phyloP scores from a whole-genome alignment of 2,329 filamentous ascomycete species.

The Sordariomycetes sp. region DNA sequence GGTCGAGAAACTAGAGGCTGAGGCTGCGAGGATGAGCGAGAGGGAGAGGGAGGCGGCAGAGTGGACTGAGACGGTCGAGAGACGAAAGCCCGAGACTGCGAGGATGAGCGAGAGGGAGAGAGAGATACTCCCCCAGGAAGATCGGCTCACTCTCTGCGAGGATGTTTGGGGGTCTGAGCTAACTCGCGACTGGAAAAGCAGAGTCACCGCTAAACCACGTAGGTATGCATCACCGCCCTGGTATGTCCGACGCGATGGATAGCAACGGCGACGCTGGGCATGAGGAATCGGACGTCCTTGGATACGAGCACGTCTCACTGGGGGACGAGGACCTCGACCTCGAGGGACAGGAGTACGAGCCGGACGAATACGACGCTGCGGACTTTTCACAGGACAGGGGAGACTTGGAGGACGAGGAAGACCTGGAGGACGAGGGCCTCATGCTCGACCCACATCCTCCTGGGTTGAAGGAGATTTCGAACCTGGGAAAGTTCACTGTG shows the following conservation, averaged over 20 bases:
- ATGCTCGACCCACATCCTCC: conserved; percentile 41
- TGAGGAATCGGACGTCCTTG: conserved; percentile 19
- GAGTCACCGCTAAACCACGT: conserved; percentile 1
- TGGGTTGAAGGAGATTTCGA: conserved; percentile 73
- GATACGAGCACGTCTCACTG: conserved; percentile 15
- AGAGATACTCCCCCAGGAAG: background rate
- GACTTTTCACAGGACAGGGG: conserved; percentile 11
- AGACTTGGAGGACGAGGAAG: conserved; percentile 24
- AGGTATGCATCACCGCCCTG: background rate
- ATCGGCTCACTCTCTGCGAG: background rate
- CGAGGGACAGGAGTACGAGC: conserved; percentile 9
- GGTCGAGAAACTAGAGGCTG: background rate
- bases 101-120: background rate
- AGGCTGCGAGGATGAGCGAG: too few species aligned
- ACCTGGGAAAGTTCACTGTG: conserved; percentile 73
- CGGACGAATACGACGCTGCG: conserved; percentile 9
- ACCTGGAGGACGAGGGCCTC: conserved; percentile 22
- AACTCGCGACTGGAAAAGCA: background rate
- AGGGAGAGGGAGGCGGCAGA: too few species aligned
- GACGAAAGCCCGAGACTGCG: too few species aligned
- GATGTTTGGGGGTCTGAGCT: background rate
- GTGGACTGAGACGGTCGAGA: too few species aligned
- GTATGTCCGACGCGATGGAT: background rate
- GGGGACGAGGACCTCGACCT: conserved; percentile 4
- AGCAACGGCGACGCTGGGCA: conserved; percentile 10